A percentile compares a stretch with the other conserved stretches of the same genome.
Evolutionary conservation across 306 rosid genomes (phyloP).

Genomic region (Medicago arabica): DNA sequence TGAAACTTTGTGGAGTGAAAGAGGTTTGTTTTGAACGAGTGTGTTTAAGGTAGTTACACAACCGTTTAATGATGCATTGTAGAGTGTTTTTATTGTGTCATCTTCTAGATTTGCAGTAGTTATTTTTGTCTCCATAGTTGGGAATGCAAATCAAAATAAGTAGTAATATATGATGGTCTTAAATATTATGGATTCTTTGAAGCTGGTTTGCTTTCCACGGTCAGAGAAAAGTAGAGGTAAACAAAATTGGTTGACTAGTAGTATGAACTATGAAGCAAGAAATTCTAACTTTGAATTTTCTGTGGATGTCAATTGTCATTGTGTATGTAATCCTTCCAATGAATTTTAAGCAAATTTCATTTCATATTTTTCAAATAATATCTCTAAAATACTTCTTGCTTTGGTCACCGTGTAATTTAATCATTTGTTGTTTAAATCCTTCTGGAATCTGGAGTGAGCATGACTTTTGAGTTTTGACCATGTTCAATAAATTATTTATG

Average conservation of each 20-base stretch:
- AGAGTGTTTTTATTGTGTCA: constrained; percentile 2
- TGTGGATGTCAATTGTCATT: neutral
- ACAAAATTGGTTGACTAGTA: neutral
- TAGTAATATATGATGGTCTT: neutral
- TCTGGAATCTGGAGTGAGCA: too few species aligned
- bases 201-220: too few species aligned
- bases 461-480: too few species aligned
- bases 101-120: neutral
- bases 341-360: too few species aligned
- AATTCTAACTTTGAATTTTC: neutral
- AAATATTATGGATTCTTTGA: neutral
- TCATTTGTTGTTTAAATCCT: too few species aligned
- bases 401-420: too few species aligned
- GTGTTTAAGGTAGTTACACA: constrained; percentile 36
- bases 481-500: too few species aligned
- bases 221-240: neutral
- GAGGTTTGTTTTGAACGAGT: constrained; percentile 26
- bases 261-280: neutral
- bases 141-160: neutral
- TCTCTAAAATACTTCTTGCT: too few species aligned
- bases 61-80: constrained; percentile 42
- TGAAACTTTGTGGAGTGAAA: constrained; percentile 32
- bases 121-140: neutral
- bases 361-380: too few species aligned
- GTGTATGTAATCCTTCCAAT: too few species aligned